A percentile compares a stretch with the other conserved stretches of the same genome.
Conservation (phyloP, 140 eudicot genomes). For the Senecio squalidus region DNA sequence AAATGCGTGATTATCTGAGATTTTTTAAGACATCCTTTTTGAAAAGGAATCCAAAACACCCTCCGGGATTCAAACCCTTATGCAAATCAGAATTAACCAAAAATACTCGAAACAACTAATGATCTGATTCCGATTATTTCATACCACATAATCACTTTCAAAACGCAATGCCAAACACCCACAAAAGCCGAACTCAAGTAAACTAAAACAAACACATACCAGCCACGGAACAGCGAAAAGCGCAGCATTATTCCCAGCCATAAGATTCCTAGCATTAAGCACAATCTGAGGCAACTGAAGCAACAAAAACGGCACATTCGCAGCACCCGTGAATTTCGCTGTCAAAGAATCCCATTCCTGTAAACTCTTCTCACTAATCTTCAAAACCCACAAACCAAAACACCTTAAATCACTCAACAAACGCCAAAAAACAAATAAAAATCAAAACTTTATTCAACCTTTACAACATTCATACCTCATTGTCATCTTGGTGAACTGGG, state of each 20-base stretch:
- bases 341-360: constrained; percentile 86
- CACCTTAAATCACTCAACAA: neutral
- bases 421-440: neutral
- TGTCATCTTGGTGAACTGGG: constrained; percentile 40
- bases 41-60: too few species aligned
- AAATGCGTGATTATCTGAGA: neutral
- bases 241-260: constrained; percentile 76
- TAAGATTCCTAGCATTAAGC: constrained; percentile 82
- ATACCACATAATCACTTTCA: constrained; percentile 3
- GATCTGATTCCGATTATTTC: neutral
- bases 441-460: neutral
- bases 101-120: neutral
- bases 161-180: constrained; percentile 1
- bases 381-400: constrained; percentile 11
- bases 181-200: neutral
- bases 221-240: constrained; percentile 97
- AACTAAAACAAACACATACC: constrained; percentile 34
- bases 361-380: constrained; percentile 27
- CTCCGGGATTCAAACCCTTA: too few species aligned
- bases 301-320: constrained; percentile 80
- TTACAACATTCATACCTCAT: constrained; percentile 10
- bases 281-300: constrained; percentile 90
- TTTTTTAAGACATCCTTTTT: neutral
- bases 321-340: constrained; percentile 80
- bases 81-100: too few species aligned